These are phyloP conservation scores for Pythium dissimile DNA, from an alignment of 352 stramenopile genomes.

Conservation along the genomic window DNA sequence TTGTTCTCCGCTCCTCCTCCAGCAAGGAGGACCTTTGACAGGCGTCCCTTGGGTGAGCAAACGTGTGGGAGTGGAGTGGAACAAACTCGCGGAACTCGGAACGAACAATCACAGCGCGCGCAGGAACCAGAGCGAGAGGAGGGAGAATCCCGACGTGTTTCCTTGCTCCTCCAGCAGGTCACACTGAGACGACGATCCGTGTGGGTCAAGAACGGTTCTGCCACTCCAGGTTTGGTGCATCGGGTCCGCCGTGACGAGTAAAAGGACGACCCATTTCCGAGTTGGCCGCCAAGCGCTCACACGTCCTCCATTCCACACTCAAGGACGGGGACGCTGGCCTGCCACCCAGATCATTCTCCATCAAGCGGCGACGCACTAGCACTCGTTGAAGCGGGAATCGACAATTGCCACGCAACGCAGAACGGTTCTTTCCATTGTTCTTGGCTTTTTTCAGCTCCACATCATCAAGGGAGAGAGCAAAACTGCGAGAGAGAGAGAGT, in stretches of 20 bases:
- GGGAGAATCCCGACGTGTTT: not conserved
- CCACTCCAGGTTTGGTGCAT: not conserved
- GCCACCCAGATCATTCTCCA: too few species aligned
- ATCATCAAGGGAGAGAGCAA: not conserved
- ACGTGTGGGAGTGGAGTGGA: not conserved
- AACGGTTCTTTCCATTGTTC: slow-evolving; percentile 12
- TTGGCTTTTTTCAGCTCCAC: not conserved
- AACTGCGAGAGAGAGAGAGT: slow-evolving; percentile 1
- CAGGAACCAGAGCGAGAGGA: slow-evolving; percentile 4
- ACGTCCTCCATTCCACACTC: not conserved
- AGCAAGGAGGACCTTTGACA: too few species aligned
- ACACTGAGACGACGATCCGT: not conserved
- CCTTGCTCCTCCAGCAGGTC: too few species aligned
- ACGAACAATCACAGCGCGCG: slow-evolving; percentile 7
- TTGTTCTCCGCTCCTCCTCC: not conserved
- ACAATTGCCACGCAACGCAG: slow-evolving; percentile 1
- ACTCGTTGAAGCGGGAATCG: slow-evolving; percentile 9
- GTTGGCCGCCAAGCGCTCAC: not conserved
- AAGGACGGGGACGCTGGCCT: not conserved
- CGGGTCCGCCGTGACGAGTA: not conserved
- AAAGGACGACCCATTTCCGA: slow-evolving; percentile 5
- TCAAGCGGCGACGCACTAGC: too few species aligned
- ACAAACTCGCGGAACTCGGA: slow-evolving; percentile 16
- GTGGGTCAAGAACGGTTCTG: not conserved
- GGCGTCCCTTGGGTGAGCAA: not conserved